Conservation (phyloP, 345 rosid species). For the Alliaria petiolata region DNA sequence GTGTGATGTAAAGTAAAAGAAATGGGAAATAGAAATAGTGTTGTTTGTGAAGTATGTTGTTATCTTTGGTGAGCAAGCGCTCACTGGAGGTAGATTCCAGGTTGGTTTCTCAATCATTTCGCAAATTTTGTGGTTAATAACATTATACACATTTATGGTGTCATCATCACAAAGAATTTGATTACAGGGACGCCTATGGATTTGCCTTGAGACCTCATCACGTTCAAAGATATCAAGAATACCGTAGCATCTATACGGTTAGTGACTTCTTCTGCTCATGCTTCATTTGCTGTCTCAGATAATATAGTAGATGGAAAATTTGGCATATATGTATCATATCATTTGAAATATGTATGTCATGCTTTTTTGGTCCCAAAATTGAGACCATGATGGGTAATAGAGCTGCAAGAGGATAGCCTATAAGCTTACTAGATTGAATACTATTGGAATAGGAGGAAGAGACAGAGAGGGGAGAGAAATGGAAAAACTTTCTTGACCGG, state of each 20-base stretch:
- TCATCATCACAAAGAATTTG: background rate
- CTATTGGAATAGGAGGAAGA: slow-evolving; percentile 69
- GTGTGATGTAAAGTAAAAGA: slow-evolving; percentile 42
- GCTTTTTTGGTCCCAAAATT: no score
- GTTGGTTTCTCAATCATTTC: slow-evolving; percentile 23
- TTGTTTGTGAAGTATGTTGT: slow-evolving; percentile 73
- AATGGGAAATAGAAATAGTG: slow-evolving; percentile 59
- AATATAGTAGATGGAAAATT: background rate
- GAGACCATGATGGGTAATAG: no score
- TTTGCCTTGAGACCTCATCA: slow-evolving; percentile 98
- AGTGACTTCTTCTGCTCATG: background rate
- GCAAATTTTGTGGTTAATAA: background rate
- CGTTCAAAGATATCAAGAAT: slow-evolving; percentile 70
- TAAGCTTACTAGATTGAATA: background rate
- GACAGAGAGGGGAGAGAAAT: slow-evolving; percentile 68
- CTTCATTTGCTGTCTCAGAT: background rate
- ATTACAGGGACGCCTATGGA: slow-evolving; percentile 81
- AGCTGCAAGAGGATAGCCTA: no score
- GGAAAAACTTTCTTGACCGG: slow-evolving; percentile 69
- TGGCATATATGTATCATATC: background rate
- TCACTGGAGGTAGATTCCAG: slow-evolving; percentile 94
- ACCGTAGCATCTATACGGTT: slow-evolving; percentile 66
- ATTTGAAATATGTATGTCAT: no score
- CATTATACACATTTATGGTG: background rate
- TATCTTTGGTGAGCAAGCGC: slow-evolving; percentile 95